Percentiles rank a stretch among this genome's conserved stretches.
phyloP scores from a whole-genome alignment of 164 flowering plant species.

The Litsea cubeba region DNA sequence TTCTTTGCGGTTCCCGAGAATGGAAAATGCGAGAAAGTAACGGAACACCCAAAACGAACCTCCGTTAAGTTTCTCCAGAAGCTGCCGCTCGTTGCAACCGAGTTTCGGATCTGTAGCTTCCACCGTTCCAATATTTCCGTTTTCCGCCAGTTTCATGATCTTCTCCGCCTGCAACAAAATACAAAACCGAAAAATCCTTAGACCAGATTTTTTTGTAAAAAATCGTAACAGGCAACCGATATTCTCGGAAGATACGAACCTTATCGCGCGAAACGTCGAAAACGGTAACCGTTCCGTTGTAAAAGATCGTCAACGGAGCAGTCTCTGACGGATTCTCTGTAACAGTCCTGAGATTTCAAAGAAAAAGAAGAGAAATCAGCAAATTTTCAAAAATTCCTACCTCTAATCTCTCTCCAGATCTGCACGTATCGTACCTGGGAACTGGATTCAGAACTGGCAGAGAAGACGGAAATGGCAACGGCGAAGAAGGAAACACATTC shows the following conservation, averaged over 20 bases:
- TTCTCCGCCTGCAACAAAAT: constrained; percentile 38
- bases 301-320: constrained; percentile 47
- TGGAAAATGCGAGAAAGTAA: no score
- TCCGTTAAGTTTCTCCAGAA: constrained; percentile 36
- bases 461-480: constrained; percentile 5
- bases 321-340: constrained; percentile 14
- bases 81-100: constrained; percentile 15
- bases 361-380: neutral
- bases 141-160: constrained; percentile 43
- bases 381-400: neutral
- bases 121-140: constrained; percentile 15
- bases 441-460: constrained; percentile 19
- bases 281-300: constrained; percentile 29
- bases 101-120: constrained; percentile 16
- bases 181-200: neutral
- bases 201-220: neutral
- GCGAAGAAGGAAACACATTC: neutral
- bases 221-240: neutral
- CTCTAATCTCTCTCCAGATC: neutral
- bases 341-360: neutral
- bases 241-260: constrained; percentile 10
- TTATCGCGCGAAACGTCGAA: constrained; percentile 23
- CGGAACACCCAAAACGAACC: constrained; percentile 23
- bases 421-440: constrained; percentile 17
- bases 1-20: no score